Evolutionary conservation across 345 rosid genomes (phyloP), one percentile per base, ranked within the genome.

Genomic region (Populus nigra): DNA sequence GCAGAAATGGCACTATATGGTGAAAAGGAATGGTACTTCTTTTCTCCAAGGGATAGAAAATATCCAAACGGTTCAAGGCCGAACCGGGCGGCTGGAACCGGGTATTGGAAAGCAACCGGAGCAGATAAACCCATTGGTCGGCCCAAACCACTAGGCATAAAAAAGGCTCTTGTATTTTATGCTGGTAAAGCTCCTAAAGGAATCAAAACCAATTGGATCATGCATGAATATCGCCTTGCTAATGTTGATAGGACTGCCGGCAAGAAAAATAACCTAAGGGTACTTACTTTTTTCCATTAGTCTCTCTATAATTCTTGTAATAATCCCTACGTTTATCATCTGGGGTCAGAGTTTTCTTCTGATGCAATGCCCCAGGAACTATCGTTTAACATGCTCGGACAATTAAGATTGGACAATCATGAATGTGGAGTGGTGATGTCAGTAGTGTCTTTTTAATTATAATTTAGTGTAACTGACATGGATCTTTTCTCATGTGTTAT

Each of bases 51-150:
- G 80, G 98, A 92, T 77, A 76, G 98, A 70, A 94, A 94, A 79
- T 94, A 92, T 59, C 98, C 97, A 1, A 94, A 92, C 85, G 98
- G 98, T 20, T 80, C 90, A 1, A 61, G 98, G 84, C 98, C 98
- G 23, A 92, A 92, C 81, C 84, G 98, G 82, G 93, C 98, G 20
- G 98, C 98, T 0, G 97, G 97, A 68, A 84, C 77, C 36, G 97
- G 98, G 35, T 92, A 90, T 72, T 94, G 98, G 98, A 94, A 91
- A 79, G 98, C 98, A 20, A 94, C 98, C 5, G 98, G 98, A 7
- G 94, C 94, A 8, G 98, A 94, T 74, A 94, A 94, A 83, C 97
- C 97, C 55, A 88, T 94, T 1, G 97, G 98, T 0, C 88, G 86
- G 62, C 98, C 98, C 25, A 89, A 86, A 74, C 22, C 96, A 1